phyloP scores from a whole-genome alignment of 1,284 basidiomycete genomes.

The Cryptococcus depauperatus region DNA sequence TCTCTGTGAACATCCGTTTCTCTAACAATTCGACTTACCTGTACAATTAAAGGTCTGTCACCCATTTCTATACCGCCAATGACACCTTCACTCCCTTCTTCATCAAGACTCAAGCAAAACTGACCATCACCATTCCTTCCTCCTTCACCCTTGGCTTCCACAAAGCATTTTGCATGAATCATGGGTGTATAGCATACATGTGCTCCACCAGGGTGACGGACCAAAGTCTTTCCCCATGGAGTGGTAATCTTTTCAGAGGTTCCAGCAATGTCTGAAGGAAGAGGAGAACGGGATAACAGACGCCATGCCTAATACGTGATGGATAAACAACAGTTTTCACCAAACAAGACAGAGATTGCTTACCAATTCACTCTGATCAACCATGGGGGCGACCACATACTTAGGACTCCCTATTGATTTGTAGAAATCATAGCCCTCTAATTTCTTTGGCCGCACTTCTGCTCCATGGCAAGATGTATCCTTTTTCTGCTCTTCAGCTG shows the following conservation, averaged over 20 bases:
- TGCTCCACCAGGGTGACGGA: slow-evolving; percentile 38
- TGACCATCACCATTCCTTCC: slow-evolving; percentile 48
- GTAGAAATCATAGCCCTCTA: slow-evolving; percentile 76
- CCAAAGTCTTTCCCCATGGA: slow-evolving; percentile 12
- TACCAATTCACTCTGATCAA: slow-evolving; percentile 91
- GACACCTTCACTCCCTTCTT: slow-evolving; percentile 40
- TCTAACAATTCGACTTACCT: slow-evolving; percentile 43
- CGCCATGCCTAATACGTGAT: slow-evolving; percentile 65
- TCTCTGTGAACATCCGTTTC: neutral
- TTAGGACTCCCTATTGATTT: slow-evolving; percentile 72
- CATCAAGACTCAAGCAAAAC: slow-evolving; percentile 58
- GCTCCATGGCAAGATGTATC: neutral
- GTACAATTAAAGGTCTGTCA: slow-evolving; percentile 81
- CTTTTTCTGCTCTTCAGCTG: too few relatives aligned
- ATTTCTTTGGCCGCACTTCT: slow-evolving; percentile 48
- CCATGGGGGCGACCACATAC: slow-evolving; percentile 92
- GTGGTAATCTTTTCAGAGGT: slow-evolving; percentile 19
- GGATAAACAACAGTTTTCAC: neutral
- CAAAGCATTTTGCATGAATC: slow-evolving; percentile 90
- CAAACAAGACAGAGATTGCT: slow-evolving; percentile 34
- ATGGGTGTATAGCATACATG: slow-evolving; percentile 90
- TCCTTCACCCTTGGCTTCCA: slow-evolving; percentile 42
- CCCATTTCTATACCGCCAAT: slow-evolving; percentile 43
- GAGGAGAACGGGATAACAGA: slow-evolving; percentile 75
- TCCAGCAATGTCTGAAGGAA: slow-evolving; percentile 40